Percentiles rank a stretch among this genome's conserved stretches.
Evolutionary conservation across 257 asterid genomes (phyloP).

Genomic region (Capsicum chinense): DNA sequence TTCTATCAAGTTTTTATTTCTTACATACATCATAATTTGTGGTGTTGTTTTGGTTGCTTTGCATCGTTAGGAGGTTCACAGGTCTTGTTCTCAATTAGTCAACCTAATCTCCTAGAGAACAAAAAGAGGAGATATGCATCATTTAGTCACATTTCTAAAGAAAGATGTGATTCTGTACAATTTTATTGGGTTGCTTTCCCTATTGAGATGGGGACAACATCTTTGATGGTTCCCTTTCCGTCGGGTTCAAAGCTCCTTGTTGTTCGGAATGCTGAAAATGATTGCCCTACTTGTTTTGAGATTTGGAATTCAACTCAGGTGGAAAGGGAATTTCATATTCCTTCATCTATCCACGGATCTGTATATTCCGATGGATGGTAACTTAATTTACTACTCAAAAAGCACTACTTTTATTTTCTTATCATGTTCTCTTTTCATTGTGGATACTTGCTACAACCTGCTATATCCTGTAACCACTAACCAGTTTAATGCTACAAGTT

Average conservation of each 20-base stretch:
- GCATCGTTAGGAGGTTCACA: slow-evolving; percentile 58
- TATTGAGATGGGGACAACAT: slow-evolving; percentile 67
- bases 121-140: slow-evolving; percentile 66
- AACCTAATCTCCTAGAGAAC: slow-evolving; percentile 76
- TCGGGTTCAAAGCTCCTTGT: slow-evolving; percentile 85
- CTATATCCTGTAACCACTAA: neutral
- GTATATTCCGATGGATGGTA: slow-evolving; percentile 94
- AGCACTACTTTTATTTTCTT: neutral
- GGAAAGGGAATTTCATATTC: slow-evolving; percentile 71
- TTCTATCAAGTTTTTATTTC: neutral
- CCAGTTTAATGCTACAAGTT: neutral
- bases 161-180: slow-evolving; percentile 47
- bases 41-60: slow-evolving; percentile 31
- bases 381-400: slow-evolving; percentile 18
- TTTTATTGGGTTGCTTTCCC: slow-evolving; percentile 90
- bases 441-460: neutral
- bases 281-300: slow-evolving; percentile 78
- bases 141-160: slow-evolving; percentile 62
- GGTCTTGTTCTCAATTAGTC: slow-evolving; percentile 74
- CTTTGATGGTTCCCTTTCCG: slow-evolving; percentile 78
- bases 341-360: slow-evolving; percentile 72
- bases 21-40: neutral
- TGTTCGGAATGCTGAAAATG: slow-evolving; percentile 72
- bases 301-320: slow-evolving; percentile 78
- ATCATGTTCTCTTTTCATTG: neutral